Percentiles rank a stretch among this genome's conserved stretches.
Evolutionary conservation across 371 early-diverging fungal species (phyloP).

Genomic region (Rhizopus stolonifer): DNA sequence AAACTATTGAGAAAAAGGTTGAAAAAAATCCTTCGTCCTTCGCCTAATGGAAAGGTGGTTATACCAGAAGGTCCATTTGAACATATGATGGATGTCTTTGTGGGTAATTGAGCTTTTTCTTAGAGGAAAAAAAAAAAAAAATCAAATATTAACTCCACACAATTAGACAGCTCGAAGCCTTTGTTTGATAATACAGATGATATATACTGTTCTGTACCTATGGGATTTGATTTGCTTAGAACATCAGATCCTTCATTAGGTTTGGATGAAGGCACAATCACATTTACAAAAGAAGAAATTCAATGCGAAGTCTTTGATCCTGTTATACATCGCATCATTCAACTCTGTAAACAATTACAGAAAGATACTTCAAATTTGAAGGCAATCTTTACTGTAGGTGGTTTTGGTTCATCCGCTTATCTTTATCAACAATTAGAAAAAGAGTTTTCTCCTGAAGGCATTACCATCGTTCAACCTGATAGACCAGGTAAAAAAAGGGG

Average conservation of each 20-base stretch:
- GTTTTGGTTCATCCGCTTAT: conserved; percentile 51
- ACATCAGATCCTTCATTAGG: conserved; percentile 49
- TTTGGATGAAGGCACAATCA: conserved; percentile 36
- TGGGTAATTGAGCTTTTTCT: no score
- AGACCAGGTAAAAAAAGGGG: conserved; percentile 51
- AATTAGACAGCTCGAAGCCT: conserved; percentile 50
- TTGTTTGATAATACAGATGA: conserved; percentile 58
- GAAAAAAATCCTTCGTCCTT: conserved; percentile 27
- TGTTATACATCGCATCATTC: conserved; percentile 34
- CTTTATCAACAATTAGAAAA: conserved; percentile 38
- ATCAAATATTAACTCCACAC: neutral
- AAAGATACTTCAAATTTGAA: conserved; percentile 34
- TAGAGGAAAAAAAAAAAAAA: no score
- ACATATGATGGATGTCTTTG: conserved; percentile 51
- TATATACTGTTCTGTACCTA: conserved; percentile 47
- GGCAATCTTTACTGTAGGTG: conserved; percentile 51
- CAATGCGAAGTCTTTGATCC: conserved; percentile 45
- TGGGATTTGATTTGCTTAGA: conserved; percentile 44
- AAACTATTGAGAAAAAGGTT: conserved; percentile 50
- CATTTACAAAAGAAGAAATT: conserved; percentile 39
- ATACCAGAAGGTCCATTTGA: conserved; percentile 43
- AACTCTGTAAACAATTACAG: conserved; percentile 31
- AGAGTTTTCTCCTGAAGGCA: conserved; percentile 27
- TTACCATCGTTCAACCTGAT: conserved; percentile 36
- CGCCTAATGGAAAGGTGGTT: conserved; percentile 13